Evolutionary conservation across 169 alveolate genomes (phyloP), one percentile per base, ranked within the genome.

Genomic region (Eimeria zaria): DNA sequence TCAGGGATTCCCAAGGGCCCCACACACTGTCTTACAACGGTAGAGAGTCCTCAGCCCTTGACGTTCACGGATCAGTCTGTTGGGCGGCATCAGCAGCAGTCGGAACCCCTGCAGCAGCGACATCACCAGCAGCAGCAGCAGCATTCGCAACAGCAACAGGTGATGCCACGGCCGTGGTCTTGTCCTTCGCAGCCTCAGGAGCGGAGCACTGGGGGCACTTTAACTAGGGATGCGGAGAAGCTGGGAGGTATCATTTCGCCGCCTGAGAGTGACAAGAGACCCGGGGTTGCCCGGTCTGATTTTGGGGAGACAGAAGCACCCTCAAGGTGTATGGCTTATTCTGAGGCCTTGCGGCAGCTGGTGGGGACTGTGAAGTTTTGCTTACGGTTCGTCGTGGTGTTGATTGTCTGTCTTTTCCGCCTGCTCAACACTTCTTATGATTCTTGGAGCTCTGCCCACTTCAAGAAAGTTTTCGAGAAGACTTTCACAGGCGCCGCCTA

Each of bases 371-470:
- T 58, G 51, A 39, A 71, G 81, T 87, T 48, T 69, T 60, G 93
- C 62, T 33, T 62, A 39, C 93, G 93, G 55, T 87, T 87, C 73
- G 64, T 48, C 24, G 64, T 87, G 60, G 83, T 87, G 78, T 44
- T 87, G 67, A 41, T 87, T 87, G 93, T 87, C 30, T 87, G 93
- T 14, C 78, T 62, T 14, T 87, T 41, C 24, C 93, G 93, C 64
- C 83, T 87, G 74, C 93, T 87, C 64, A 87, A 87, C 81, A 87
- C 93, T 48, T 87, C 93, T 14, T 87, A 87, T 83, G 93, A 87
- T 53, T 36, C 93, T 46, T 87, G 93, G 93, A 87, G 93, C n/a
- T 36, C 93, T 30, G n/a, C 81, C 58, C 81, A 87, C 51, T 87
- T 87, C 81, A 87, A 22, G 60, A 46, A 87, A 36, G 58, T 41